Evolutionary conservation across 148 eudicot genomes (phyloP).

Genomic region (Agrostemma githago): DNA sequence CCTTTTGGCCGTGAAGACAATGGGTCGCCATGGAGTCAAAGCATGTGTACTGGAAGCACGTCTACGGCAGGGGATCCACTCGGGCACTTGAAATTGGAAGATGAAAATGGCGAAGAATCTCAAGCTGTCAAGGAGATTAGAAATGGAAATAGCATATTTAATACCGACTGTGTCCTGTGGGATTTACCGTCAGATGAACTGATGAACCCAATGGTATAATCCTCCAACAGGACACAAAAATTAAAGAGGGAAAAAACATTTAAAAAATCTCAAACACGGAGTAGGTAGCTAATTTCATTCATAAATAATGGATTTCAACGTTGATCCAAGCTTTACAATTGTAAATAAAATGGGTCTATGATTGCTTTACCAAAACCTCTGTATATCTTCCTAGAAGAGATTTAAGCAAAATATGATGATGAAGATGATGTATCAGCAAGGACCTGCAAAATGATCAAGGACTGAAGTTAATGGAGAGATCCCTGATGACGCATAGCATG

Average conservation of each 20-base stretch:
- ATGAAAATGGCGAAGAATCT: slow-evolving; percentile 47
- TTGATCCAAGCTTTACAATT: slow-evolving; percentile 20
- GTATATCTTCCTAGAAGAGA: slow-evolving; percentile 9
- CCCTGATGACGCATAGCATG: not conserved
- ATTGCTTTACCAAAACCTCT: slow-evolving; percentile 21
- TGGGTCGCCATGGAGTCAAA: slow-evolving; percentile 72
- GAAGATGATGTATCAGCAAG: slow-evolving; percentile 96
- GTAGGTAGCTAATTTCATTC: slow-evolving; percentile 8
- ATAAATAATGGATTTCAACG: slow-evolving; percentile 30
- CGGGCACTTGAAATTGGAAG: slow-evolving; percentile 42
- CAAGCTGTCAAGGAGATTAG: slow-evolving; percentile 44
- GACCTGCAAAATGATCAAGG: slow-evolving; percentile 50
- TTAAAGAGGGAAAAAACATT: not conserved
- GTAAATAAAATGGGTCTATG: slow-evolving; percentile 29
- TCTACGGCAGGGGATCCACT: slow-evolving; percentile 47
- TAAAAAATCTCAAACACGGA: not conserved
- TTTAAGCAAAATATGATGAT: slow-evolving; percentile 87
- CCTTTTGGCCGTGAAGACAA: slow-evolving; percentile 44
- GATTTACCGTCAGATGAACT: slow-evolving; percentile 80
- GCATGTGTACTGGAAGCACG: slow-evolving; percentile 52
- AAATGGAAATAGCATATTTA: slow-evolving; percentile 44
- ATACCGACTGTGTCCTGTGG: slow-evolving; percentile 72
- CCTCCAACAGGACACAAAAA: not conserved
- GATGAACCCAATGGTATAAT: slow-evolving; percentile 47
- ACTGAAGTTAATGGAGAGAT: slow-evolving; percentile 9